A percentile compares a stretch with the other conserved stretches of the same genome.
Evolutionary conservation across 176 grass and related monocot genomes (phyloP).

Genomic region (Saccharum spontaneum): DNA sequence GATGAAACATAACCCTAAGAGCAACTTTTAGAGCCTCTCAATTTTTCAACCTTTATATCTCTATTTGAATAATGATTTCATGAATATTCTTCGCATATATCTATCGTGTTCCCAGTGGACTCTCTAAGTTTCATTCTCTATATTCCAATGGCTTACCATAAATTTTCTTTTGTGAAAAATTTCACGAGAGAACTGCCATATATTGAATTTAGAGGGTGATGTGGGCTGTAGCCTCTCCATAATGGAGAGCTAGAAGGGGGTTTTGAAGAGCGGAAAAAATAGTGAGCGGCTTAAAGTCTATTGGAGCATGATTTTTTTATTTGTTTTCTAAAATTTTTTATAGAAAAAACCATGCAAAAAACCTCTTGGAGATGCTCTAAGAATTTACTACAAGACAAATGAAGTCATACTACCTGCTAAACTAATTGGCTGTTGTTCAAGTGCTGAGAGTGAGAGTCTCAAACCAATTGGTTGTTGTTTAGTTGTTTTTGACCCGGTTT

Average conservation of each 20-base stretch:
- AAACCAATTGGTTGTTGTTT: background rate
- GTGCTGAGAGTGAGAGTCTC: background rate
- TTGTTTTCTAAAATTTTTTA: background rate
- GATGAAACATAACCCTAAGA: background rate
- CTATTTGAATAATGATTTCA: background rate
- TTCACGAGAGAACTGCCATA: background rate
- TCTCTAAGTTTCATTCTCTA: background rate
- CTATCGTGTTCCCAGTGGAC: no score
- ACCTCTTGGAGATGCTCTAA: background rate
- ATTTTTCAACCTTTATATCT: background rate
- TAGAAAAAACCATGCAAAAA: background rate
- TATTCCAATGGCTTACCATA: background rate
- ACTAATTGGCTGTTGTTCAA: background rate
- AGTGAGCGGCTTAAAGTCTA: background rate
- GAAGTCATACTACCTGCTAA: background rate
- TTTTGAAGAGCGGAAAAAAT: background rate
- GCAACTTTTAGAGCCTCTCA: background rate
- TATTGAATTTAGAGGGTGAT: background rate
- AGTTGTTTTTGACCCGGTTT: background rate
- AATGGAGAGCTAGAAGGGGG: background rate
- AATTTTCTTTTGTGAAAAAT: background rate
- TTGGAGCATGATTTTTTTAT: background rate
- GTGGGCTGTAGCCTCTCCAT: background rate
- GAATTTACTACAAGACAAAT: background rate
- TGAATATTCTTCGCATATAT: background rate